phyloP scores from a whole-genome alignment of 139 green algal species.

The Tetratostichococcus sp. region DNA sequence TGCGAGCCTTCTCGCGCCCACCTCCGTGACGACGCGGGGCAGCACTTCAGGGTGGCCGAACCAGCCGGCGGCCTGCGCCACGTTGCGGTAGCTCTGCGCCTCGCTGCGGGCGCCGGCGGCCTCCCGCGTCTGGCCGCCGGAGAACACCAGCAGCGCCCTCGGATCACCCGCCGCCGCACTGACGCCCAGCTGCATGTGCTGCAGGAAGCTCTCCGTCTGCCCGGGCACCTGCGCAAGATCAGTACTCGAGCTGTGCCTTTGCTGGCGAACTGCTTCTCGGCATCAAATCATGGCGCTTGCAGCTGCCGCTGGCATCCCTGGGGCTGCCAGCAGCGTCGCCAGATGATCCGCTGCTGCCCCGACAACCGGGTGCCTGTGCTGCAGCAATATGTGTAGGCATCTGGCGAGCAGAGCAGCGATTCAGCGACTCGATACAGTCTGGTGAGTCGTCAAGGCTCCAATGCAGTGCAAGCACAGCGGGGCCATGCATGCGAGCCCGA shows the following conservation, averaged over 20 bases:
- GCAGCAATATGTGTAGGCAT: too few relatives aligned
- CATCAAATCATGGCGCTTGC: too few relatives aligned
- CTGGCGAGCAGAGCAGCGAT: too few relatives aligned
- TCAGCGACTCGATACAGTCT: too few relatives aligned
- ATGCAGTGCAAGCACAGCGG: too few relatives aligned
- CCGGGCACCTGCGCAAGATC: background rate
- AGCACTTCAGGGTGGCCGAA: conserved; percentile 44
- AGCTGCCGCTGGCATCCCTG: too few relatives aligned
- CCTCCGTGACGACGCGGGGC: conserved; percentile 37
- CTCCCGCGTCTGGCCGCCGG: conserved; percentile 54
- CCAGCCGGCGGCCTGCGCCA: conserved; percentile 65
- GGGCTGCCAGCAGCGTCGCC: too few relatives aligned
- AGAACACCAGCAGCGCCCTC: conserved; percentile 71
- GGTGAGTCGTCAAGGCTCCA: too few relatives aligned
- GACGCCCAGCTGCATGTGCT: conserved; percentile 82
- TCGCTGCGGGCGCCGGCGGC: conserved; percentile 72
- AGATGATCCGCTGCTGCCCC: too few relatives aligned
- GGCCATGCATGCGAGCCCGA: background rate
- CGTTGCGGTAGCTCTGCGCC: conserved; percentile 74
- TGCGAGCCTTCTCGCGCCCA: too few relatives aligned
- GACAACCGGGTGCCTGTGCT: too few relatives aligned
- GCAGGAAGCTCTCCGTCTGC: conserved; percentile 62
- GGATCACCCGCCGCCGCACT: conserved; percentile 59
- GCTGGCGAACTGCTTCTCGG: background rate
- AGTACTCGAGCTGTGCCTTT: background rate